Evolutionary conservation across 768 basidiomycete species (phyloP).

Genomic region (Nidularia sp.): DNA sequence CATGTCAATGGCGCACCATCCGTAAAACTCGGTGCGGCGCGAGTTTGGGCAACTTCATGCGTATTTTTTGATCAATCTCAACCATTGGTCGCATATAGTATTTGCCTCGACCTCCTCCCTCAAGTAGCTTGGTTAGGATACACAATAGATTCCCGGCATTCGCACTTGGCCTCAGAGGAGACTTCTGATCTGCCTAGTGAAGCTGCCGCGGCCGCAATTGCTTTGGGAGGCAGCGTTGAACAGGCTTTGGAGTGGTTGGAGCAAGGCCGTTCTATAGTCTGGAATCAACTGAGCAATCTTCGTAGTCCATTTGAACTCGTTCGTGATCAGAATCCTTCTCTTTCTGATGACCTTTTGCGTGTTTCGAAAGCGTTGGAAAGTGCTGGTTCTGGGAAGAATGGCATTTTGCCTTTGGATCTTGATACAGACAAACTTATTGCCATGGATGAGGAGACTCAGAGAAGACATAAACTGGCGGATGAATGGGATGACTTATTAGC

Average conservation of each 20-base stretch:
- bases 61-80: background rate
- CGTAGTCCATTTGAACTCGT: conserved; percentile 17
- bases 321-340: background rate
- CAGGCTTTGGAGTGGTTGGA: conserved; percentile 30
- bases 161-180: background rate
- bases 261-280: conserved; percentile 20
- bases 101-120: conserved; percentile 11
- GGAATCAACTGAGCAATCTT: conserved; percentile 19
- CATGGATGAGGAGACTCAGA: conserved; percentile 9
- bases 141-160: background rate
- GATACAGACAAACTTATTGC: conserved; percentile 2
- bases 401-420: background rate
- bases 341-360: conserved; percentile 6
- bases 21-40: background rate
- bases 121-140: conserved; percentile 4
- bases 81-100: conserved; percentile 3
- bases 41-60: background rate
- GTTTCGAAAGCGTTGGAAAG: conserved; percentile 9
- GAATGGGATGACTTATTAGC: conserved; percentile 11
- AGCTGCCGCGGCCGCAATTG: conserved; percentile 20
- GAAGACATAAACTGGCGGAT: conserved; percentile 10
- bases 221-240: conserved; percentile 7
- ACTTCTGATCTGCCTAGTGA: background rate
- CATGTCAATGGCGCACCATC: background rate
- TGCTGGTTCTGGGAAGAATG: background rate